Conservation (phyloP, 2,329 filamentous ascomycete species). For the Xylariaceae sp. region DNA sequence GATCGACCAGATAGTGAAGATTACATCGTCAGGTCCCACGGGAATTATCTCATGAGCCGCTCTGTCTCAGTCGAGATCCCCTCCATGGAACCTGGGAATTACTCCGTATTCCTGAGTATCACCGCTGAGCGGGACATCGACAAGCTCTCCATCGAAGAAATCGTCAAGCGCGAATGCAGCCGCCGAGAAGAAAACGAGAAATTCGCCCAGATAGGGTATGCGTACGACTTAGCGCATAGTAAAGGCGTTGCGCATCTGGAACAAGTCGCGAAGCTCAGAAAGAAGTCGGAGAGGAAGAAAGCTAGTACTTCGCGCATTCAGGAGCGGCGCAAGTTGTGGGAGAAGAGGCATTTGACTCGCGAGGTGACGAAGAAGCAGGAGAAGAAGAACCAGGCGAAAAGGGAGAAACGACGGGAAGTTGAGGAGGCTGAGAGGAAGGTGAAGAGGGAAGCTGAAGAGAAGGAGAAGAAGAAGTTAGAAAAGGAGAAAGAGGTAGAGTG, state of each 20-base stretch:
- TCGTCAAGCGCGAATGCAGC: conserved; percentile 48
- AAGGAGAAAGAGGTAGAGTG: conserved; percentile 22
- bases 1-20: conserved; percentile 49
- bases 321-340: conserved; percentile 46
- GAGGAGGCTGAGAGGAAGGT: conserved; percentile 37
- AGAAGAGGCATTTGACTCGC: conserved; percentile 40
- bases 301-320: conserved; percentile 42
- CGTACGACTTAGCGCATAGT: conserved; percentile 56
- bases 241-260: conserved; percentile 50
- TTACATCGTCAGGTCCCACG: conserved; percentile 55
- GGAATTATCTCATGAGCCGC: conserved; percentile 53
- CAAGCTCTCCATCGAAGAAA: conserved; percentile 47
- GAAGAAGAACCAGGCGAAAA: conserved; percentile 38
- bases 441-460: conserved; percentile 30
- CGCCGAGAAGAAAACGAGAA: conserved; percentile 51
- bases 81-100: conserved; percentile 51
- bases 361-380: conserved; percentile 36
- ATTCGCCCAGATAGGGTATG: conserved; percentile 51
- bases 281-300: conserved; percentile 46
- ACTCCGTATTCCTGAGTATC: conserved; percentile 53
- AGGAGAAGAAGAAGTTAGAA: conserved; percentile 23
- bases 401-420: conserved; percentile 31
- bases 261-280: conserved; percentile 44
- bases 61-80: conserved; percentile 55
- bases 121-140: conserved; percentile 43